A percentile compares a stretch with the other conserved stretches of the same genome.
phyloP scores from a whole-genome alignment of 257 asterid species.

The Agastache rugosa region DNA sequence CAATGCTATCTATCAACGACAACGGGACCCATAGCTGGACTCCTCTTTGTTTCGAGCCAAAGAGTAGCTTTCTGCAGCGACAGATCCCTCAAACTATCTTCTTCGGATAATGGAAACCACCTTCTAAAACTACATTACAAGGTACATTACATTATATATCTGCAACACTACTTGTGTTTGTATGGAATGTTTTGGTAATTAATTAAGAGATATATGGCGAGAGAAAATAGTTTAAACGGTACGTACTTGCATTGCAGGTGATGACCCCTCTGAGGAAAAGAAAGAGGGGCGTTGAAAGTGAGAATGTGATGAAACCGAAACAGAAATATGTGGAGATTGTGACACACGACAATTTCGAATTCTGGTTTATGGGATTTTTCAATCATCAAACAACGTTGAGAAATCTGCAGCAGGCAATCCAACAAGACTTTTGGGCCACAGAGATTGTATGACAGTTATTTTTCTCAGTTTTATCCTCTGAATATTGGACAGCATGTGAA shows the following conservation, averaged over 20 bases:
- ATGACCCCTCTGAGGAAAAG: slow-evolving; percentile 43
- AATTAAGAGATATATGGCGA: background rate
- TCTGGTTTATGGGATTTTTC: slow-evolving; percentile 58
- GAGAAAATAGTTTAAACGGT: background rate
- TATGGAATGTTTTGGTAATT: background rate
- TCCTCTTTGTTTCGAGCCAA: slow-evolving; percentile 37
- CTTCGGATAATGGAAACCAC: slow-evolving; percentile 31
- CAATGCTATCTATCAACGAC: slow-evolving; percentile 49
- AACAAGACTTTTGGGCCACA: slow-evolving; percentile 8
- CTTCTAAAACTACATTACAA: slow-evolving; percentile 40
- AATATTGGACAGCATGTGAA: too few species aligned
- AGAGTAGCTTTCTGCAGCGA: slow-evolving; percentile 49
- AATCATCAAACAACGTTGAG: slow-evolving; percentile 40
- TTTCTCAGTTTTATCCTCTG: too few species aligned
- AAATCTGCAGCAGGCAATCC: slow-evolving; percentile 39
- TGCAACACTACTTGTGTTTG: background rate
- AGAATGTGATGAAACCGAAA: slow-evolving; percentile 40
- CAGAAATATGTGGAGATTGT: slow-evolving; percentile 51
- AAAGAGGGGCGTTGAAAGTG: slow-evolving; percentile 36
- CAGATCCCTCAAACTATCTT: slow-evolving; percentile 39
- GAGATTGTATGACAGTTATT: background rate
- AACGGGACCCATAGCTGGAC: slow-evolving; percentile 48
- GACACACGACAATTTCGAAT: slow-evolving; percentile 49
- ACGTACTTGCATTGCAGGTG: slow-evolving; percentile 32
- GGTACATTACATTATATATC: slow-evolving; percentile 17